Base-by-base conservation (phyloP, 305 asterid species). In the Stenogyne calaminthoides region DNA sequence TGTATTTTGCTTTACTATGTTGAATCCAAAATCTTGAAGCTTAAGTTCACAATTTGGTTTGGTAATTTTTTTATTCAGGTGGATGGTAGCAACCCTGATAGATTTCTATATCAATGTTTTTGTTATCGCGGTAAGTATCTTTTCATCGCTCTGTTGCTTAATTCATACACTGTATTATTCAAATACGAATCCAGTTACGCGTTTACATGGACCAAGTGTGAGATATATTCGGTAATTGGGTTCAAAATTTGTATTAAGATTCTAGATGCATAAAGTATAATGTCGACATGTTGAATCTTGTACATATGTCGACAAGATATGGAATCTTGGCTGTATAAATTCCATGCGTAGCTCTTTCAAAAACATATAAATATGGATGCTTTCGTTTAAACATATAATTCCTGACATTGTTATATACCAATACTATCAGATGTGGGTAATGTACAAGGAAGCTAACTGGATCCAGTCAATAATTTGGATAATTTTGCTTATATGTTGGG, bases 401-500 rank as follows among this genome's bases (percentile, higher is more conserved):
- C 70, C 67, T 79, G 46, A 71, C 55, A 68, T 67, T 72, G 63
- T 67, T 56, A 34, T 69, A 27, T 49, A 49, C 9, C n/a, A 5
- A 15, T 71, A 42, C 3, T 44, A 40, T 75, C 87, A 93, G 98
- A 85, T 84, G 8, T 93, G 98, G 98, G 69, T 93, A 62, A 46
- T 83, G 64, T 91, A 91, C 88, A 91, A 88, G 84, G 94, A 93
- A 81, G 66, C 91, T 7, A 78, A 62, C 80, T 91, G 96, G 96
- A 84, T 86, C 71, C 75, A 14, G 59, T 64, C 88, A 46, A 2
- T 87, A 22, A 32, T 93, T 76, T 91, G 97, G 97, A 75, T 80
- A 36, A 67, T 84, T 82, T 72, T 89, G 70, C 87, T 93, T 54
- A 60, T 93, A 75, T 88, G 96, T 80, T 85, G 86, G 3, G 96